phyloP scores from a whole-genome alignment of 2,329 filamentous ascomycete genomes.

The Colletotrichum orbiculare region DNA sequence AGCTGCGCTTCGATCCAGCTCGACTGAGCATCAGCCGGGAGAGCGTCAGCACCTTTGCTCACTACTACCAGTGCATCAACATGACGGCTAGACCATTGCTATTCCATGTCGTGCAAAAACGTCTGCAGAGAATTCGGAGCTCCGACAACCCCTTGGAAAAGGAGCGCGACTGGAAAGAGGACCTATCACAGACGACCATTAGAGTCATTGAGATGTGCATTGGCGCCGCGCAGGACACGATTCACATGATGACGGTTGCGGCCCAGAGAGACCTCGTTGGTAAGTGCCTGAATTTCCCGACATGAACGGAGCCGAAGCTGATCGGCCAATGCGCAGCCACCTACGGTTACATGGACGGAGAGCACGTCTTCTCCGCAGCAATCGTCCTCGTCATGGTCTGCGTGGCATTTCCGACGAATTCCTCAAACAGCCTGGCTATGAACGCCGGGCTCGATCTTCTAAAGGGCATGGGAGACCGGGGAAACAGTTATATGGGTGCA shows the following conservation, averaged over 20 bases:
- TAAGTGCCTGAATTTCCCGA: constrained; percentile 40
- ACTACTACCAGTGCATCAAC: constrained; percentile 50
- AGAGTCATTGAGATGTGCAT: constrained; percentile 47
- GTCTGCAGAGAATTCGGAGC: constrained; percentile 37
- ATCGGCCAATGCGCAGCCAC: constrained; percentile 40
- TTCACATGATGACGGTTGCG: constrained; percentile 40
- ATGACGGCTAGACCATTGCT: constrained; percentile 47
- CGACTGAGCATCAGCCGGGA: constrained; percentile 59
- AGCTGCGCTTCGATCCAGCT: constrained; percentile 60
- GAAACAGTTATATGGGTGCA: constrained; percentile 60
- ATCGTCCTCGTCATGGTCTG: constrained; percentile 47
- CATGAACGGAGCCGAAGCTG: constrained; percentile 1
- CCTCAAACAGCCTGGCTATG: constrained; percentile 56
- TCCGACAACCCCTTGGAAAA: constrained; percentile 26
- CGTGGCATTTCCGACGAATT: constrained; percentile 59
- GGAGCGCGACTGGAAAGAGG: constrained; percentile 37
- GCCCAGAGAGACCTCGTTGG: constrained; percentile 56
- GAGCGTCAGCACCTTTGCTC: constrained; percentile 51
- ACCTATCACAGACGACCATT: constrained; percentile 45
- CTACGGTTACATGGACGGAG: constrained; percentile 47
- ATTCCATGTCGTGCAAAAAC: constrained; percentile 44
- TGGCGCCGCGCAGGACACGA: constrained; percentile 44
- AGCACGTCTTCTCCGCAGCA: constrained; percentile 46
- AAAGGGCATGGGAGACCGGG: constrained; percentile 61
- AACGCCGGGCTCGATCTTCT: constrained; percentile 58